A percentile compares a stretch with the other conserved stretches of the same genome.
Conservation (phyloP, 331 rosid species). For the Dryas integrifolia region DNA sequence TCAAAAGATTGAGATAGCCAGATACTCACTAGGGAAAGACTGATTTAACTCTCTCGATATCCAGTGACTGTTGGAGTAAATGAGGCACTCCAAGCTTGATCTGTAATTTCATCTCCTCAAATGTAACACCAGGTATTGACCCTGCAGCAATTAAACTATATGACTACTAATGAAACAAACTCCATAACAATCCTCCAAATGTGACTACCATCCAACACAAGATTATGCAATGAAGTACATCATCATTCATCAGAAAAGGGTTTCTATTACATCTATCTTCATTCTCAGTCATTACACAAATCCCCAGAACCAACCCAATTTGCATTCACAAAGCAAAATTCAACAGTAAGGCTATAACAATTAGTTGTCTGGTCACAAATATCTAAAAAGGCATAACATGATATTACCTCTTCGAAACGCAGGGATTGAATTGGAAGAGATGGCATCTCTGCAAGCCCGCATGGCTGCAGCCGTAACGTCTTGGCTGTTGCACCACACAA, state of each 20-base stretch:
- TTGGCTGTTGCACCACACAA: constrained; percentile 51
- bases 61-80: constrained; percentile 68
- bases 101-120: constrained; percentile 77
- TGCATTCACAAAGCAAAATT: background rate
- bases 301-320: background rate
- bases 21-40: constrained; percentile 89
- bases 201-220: background rate
- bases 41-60: constrained; percentile 75
- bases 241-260: background rate
- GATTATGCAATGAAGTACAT: background rate
- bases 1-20: constrained; percentile 38
- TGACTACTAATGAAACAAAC: constrained; percentile 27
- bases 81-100: constrained; percentile 90
- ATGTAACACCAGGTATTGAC: constrained; percentile 78
- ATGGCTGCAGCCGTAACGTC: constrained; percentile 85
- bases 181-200: background rate
- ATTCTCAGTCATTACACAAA: background rate
- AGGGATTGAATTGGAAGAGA: constrained; percentile 90
- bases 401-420: constrained; percentile 81
- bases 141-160: constrained; percentile 46
- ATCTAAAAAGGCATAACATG: background rate
- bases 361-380: background rate
- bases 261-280: background rate
- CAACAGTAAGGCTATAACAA: background rate
- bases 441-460: constrained; percentile 93